Evolutionary conservation across 495 filamentous ascomycete genomes (phyloP).

Genomic region (Hapsidospora chrysogenum): DNA sequence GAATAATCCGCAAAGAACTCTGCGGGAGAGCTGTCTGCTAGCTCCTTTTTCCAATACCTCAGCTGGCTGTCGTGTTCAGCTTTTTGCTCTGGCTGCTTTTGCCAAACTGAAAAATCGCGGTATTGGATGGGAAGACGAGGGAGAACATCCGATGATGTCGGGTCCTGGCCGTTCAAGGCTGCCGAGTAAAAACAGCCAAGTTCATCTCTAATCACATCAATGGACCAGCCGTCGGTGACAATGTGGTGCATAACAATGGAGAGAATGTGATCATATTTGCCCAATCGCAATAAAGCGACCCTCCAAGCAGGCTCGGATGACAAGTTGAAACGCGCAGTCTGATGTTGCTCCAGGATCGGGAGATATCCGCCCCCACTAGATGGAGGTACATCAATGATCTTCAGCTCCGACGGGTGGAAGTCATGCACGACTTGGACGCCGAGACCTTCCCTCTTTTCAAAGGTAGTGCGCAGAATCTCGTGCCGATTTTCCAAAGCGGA

Average conservation of each 20-base stretch:
- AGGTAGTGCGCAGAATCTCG: constrained; percentile 6
- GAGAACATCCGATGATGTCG: constrained; percentile 2
- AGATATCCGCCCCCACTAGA: background rate
- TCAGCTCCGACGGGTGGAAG: background rate
- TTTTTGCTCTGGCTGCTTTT: constrained; percentile 5
- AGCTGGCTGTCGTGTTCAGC: constrained; percentile 5
- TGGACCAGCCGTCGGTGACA: constrained; percentile 7
- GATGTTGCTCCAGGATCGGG: background rate
- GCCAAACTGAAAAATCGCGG: constrained; percentile 6
- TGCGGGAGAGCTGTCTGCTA: constrained; percentile 3
- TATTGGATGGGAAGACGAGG: constrained; percentile 6
- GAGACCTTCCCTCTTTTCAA: constrained; percentile 3
- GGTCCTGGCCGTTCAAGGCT: constrained; percentile 4
- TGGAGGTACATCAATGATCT: background rate
- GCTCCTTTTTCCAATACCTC: constrained; percentile 5
- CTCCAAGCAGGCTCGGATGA: constrained; percentile 5
- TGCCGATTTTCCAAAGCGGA: constrained; percentile 4
- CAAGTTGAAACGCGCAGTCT: constrained; percentile 4
- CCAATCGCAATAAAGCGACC: constrained; percentile 4
- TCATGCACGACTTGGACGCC: constrained; percentile 3
- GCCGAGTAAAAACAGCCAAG: constrained; percentile 3
- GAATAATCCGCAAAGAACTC: constrained; percentile 5
- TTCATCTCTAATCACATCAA: constrained; percentile 4
- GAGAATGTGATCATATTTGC: constrained; percentile 5
- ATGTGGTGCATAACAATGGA: constrained; percentile 8